Evolutionary conservation across 176 grass and related monocot genomes (phyloP).

Genomic region (Zea mays): Zm-B73-REFERENCE-NAM-5.0 NC_050098.1:23798501-23799000

Average conservation of each 20-base stretch:
- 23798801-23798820: slow-evolving; percentile 4
- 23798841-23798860: not conserved
- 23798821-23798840: not conserved
- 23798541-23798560: too few relatives aligned
- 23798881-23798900: slow-evolving; percentile 37
- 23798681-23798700: slow-evolving; percentile 27
- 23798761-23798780: slow-evolving; percentile 1
- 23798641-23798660: not conserved
- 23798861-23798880: slow-evolving; percentile 27
- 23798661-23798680: slow-evolving; percentile 25
- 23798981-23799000: not conserved
- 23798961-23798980: not conserved
- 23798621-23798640: not conserved
- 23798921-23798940: not conserved
- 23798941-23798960: not conserved
- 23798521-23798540: too few relatives aligned
- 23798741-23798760: slow-evolving; percentile 40
- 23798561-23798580: not conserved
- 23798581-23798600: slow-evolving; percentile 2
- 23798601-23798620: not conserved
- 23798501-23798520: too few relatives aligned
- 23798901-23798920: slow-evolving; percentile 41
- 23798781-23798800: not conserved
- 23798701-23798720: slow-evolving; percentile 9
- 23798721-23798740: slow-evolving; percentile 30